These are phyloP conservation scores for Aspergillus kassunensis DNA, from an alignment of 495 filamentous ascomycete genomes.

Conservation along the genomic window DNA sequence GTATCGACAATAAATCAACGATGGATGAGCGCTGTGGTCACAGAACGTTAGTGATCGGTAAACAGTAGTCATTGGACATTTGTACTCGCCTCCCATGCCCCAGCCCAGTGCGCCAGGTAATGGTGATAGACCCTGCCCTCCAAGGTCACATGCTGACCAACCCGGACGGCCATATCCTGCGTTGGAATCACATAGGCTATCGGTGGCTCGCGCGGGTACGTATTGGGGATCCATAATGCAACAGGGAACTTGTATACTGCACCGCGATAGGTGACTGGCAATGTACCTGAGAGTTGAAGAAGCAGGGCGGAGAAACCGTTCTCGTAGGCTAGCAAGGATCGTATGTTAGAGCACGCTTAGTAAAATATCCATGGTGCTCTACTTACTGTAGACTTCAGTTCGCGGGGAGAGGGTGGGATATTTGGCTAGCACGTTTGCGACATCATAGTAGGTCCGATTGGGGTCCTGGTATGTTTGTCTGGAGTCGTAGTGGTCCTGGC, in stretches of 20 bases:
- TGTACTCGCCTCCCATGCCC: slow-evolving; percentile 82
- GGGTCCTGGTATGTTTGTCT: slow-evolving; percentile 88
- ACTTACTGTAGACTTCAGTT: slow-evolving; percentile 93
- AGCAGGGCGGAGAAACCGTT: slow-evolving; percentile 84
- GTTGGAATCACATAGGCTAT: slow-evolving; percentile 85
- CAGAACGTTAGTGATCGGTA: not conserved
- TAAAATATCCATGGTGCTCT: not conserved
- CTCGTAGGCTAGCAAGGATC: slow-evolving; percentile 66
- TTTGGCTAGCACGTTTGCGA: slow-evolving; percentile 74
- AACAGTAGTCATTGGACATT: not conserved
- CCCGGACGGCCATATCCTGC: slow-evolving; percentile 81
- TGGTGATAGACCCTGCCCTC: slow-evolving; percentile 95
- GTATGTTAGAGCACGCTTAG: too few relatives aligned
- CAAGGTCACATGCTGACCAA: slow-evolving; percentile 92
- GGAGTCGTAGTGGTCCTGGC: slow-evolving; percentile 85
- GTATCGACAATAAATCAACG: slow-evolving; percentile 72
- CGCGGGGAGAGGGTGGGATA: slow-evolving; percentile 83
- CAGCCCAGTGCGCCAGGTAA: slow-evolving; percentile 83
- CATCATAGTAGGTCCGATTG: slow-evolving; percentile 87
- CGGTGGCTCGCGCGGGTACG: slow-evolving; percentile 81
- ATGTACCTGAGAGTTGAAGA: slow-evolving; percentile 77
- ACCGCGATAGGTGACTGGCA: slow-evolving; percentile 85
- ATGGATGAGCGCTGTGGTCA: slow-evolving; percentile 68
- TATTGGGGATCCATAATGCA: slow-evolving; percentile 91
- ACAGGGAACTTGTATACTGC: slow-evolving; percentile 88